Percentiles rank a stretch among this genome's conserved stretches.
phyloP scores from a whole-genome alignment of 345 rosid genomes.

The Crucihimalaya himalaica region DNA sequence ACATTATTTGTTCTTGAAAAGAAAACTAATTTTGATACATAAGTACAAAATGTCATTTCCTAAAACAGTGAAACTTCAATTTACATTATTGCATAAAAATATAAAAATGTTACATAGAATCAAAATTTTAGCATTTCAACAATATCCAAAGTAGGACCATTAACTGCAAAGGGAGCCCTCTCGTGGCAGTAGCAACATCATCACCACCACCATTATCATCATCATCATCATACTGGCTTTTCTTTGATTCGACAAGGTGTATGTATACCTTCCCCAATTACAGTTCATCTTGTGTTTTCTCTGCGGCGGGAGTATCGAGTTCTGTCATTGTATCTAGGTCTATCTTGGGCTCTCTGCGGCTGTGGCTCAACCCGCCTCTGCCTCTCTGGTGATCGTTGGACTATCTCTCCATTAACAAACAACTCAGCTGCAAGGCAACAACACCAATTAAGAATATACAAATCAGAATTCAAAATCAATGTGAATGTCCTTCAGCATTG shows the following conservation, averaged over 20 bases:
- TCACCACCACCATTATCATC: not conserved
- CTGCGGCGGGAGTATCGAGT: slow-evolving; percentile 87
- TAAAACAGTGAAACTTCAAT: slow-evolving; percentile 2
- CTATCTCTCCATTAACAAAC: slow-evolving; percentile 93
- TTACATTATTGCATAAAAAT: slow-evolving; percentile 30
- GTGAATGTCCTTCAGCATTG: slow-evolving; percentile 6
- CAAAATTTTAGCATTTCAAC: slow-evolving; percentile 30
- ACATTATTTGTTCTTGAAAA: not conserved
- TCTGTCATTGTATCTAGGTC: slow-evolving; percentile 98
- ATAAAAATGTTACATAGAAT: slow-evolving; percentile 27
- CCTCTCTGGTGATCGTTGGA: slow-evolving; percentile 91
- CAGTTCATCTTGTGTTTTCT: slow-evolving; percentile 60
- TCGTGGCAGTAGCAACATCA: not conserved
- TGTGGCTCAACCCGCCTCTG: slow-evolving; percentile 91
- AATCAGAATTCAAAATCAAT: not conserved
- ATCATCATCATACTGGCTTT: not conserved
- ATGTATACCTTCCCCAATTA: slow-evolving; percentile 11
- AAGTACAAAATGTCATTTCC: not conserved
- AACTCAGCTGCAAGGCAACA: slow-evolving; percentile 73
- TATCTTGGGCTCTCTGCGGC: slow-evolving; percentile 90
- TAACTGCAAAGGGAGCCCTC: slow-evolving; percentile 11
- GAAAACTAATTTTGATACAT: not conserved
- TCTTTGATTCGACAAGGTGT: not conserved
- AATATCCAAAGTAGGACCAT: slow-evolving; percentile 16
- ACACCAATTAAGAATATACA: not conserved